Percentiles rank a stretch among this genome's conserved stretches.
These are phyloP conservation scores for Rhizopogon sp. DNA, from an alignment of 768 basidiomycete species.

Conservation along the genomic window DNA sequence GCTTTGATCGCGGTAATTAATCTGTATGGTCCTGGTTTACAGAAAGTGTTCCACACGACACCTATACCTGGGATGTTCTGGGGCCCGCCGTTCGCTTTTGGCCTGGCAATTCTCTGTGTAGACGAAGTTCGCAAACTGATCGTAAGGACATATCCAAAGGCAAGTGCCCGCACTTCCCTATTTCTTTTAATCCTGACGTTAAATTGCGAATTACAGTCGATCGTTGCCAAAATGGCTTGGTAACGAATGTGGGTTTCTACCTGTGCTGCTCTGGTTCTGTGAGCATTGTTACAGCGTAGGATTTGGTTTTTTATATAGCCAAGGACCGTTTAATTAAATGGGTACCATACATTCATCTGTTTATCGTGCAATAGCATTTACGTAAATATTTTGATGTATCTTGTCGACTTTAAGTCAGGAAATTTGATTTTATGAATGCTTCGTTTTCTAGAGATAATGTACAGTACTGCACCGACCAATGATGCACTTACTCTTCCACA, in stretches of 20 bases:
- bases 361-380: background rate
- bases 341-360: background rate
- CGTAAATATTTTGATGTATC: too few relatives aligned
- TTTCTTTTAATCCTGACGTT: slow-evolving; percentile 6
- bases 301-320: too few relatives aligned
- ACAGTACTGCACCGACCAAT: too few relatives aligned
- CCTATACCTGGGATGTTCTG: slow-evolving; percentile 45
- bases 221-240: slow-evolving; percentile 36
- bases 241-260: slow-evolving; percentile 9
- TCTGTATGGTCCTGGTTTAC: slow-evolving; percentile 40
- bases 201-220: slow-evolving; percentile 17
- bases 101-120: slow-evolving; percentile 32
- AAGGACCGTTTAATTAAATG: too few relatives aligned
- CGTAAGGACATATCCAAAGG: slow-evolving; percentile 39
- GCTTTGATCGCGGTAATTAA: slow-evolving; percentile 39
- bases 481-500: too few relatives aligned
- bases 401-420: too few relatives aligned
- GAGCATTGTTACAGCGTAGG: background rate
- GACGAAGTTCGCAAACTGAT: slow-evolving; percentile 43
- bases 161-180: slow-evolving; percentile 9
- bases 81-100: slow-evolving; percentile 42
- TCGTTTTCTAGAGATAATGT: too few relatives aligned
- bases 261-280: background rate
- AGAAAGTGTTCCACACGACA: slow-evolving; percentile 36
- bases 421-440: too few relatives aligned